phyloP scores from a whole-genome alignment of 257 asterid species.

The Echites panduratus region DNA sequence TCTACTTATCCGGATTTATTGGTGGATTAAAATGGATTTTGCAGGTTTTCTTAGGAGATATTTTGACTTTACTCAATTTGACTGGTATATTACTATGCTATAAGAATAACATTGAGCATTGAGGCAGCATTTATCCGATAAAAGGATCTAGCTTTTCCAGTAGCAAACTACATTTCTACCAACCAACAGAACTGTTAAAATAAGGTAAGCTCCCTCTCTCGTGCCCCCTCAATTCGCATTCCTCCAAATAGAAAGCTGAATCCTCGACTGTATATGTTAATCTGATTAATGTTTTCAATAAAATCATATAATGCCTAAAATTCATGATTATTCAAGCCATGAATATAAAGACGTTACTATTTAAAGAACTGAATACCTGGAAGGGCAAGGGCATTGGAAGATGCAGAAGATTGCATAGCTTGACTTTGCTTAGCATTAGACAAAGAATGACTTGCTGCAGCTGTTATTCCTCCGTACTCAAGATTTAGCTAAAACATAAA shows the following conservation, averaged over 20 bases:
- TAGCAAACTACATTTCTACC: background rate
- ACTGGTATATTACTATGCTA: background rate
- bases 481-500: conserved; percentile 43
- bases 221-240: background rate
- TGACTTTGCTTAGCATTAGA: conserved; percentile 37
- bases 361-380: conserved; percentile 49
- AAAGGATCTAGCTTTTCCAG: too few relatives aligned
- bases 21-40: background rate
- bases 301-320: background rate
- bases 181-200: background rate
- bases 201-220: background rate
- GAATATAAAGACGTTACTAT: background rate
- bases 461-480: conserved; percentile 57
- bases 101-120: background rate
- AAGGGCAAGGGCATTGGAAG: conserved; percentile 68
- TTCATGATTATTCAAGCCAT: background rate
- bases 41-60: background rate
- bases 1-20: background rate
- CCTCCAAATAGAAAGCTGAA: background rate
- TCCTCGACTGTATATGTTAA: background rate
- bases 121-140: background rate
- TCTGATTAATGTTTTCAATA: background rate
- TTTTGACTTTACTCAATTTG: background rate
- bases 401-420: conserved; percentile 39
- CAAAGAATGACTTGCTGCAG: conserved; percentile 19